Conservation (phyloP, 192 early-diverging fungal species). For the Coemansia sp. region DNA sequence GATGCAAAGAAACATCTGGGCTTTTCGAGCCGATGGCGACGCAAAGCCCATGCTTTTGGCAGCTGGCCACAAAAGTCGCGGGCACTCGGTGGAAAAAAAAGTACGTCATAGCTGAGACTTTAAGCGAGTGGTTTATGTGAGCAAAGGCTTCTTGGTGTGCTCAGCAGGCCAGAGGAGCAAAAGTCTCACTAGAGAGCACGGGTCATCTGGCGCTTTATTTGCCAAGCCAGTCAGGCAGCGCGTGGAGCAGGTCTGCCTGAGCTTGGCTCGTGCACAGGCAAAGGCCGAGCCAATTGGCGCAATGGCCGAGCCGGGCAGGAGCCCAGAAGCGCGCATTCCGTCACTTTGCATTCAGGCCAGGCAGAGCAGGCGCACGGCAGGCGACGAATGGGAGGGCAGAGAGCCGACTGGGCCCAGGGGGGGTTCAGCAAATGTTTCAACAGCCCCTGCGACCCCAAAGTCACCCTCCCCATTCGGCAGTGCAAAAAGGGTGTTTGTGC, state of each 20-base stretch:
- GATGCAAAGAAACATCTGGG: too few relatives aligned
- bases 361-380: neutral
- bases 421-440: slow-evolving; percentile 48
- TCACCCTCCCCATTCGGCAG: slow-evolving; percentile 22
- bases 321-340: slow-evolving; percentile 2
- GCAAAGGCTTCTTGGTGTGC: neutral
- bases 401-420: slow-evolving; percentile 3
- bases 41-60: neutral
- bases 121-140: neutral
- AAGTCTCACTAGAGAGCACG: neutral
- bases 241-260: neutral
- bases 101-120: neutral
- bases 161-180: neutral
- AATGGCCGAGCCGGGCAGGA: slow-evolving; percentile 4
- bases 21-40: too few relatives aligned
- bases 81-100: neutral
- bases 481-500: slow-evolving; percentile 9
- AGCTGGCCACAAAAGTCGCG: neutral
- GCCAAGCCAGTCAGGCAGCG: neutral
- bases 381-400: slow-evolving; percentile 1
- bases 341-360: neutral
- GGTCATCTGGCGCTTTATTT: neutral
- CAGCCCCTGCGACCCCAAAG: slow-evolving; percentile 26
- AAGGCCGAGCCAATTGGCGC: neutral
- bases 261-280: slow-evolving; percentile 8